phyloP scores from a whole-genome alignment of 2,329 filamentous ascomycete genomes.

The Myriosclerotinia duriaeana region DNA sequence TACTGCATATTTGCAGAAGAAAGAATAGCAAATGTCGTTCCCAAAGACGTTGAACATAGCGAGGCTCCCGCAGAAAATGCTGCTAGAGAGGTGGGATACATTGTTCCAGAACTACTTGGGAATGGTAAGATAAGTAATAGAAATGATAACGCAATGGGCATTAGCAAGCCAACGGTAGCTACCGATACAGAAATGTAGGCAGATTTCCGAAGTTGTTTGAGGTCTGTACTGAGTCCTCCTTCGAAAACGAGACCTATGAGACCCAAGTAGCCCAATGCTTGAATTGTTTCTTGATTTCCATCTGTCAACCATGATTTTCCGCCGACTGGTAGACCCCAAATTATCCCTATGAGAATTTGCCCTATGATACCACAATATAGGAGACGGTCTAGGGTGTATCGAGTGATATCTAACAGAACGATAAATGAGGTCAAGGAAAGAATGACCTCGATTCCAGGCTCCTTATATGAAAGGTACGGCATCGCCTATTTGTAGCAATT shows the following conservation, averaged over 20 bases:
- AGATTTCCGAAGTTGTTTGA: slow-evolving; percentile 54
- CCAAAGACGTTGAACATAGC: slow-evolving; percentile 71
- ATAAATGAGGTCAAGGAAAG: slow-evolving; percentile 62
- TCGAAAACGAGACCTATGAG: slow-evolving; percentile 72
- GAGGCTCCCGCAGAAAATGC: slow-evolving; percentile 72
- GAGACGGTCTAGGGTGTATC: slow-evolving; percentile 56
- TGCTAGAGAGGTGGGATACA: slow-evolving; percentile 32
- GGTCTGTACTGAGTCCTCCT: slow-evolving; percentile 37
- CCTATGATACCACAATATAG: slow-evolving; percentile 71
- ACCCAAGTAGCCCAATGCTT: slow-evolving; percentile 70
- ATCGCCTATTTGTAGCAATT: slow-evolving; percentile 18
- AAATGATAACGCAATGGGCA: slow-evolving; percentile 67
- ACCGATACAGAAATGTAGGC: slow-evolving; percentile 58
- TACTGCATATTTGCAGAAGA: slow-evolving; percentile 58
- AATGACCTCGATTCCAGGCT: slow-evolving; percentile 59
- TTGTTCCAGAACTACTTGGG: slow-evolving; percentile 29
- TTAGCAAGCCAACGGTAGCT: slow-evolving; percentile 62
- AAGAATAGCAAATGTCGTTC: slow-evolving; percentile 66
- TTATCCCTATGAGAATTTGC: slow-evolving; percentile 68
- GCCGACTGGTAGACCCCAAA: slow-evolving; percentile 66
- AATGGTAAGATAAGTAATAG: slow-evolving; percentile 33
- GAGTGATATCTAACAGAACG: slow-evolving; percentile 59
- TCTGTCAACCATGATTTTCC: slow-evolving; percentile 59
- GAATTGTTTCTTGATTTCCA: slow-evolving; percentile 54
- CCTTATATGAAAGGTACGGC: slow-evolving; percentile 55